phyloP scores from a whole-genome alignment of 2,329 filamentous ascomycete species.

The Fusarium sp. region DNA sequence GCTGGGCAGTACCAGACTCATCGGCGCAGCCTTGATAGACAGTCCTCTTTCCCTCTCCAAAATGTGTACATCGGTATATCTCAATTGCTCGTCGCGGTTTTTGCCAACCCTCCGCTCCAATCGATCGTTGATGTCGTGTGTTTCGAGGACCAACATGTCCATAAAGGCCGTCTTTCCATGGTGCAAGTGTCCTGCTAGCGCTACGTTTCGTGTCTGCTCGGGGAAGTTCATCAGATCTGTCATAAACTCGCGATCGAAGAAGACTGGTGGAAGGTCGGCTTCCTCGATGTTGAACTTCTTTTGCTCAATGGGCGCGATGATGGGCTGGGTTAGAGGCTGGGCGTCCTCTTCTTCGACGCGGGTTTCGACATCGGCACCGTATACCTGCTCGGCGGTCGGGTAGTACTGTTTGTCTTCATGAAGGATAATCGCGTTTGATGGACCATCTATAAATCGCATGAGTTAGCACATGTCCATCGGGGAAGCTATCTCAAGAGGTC shows the following conservation, averaged over 20 bases:
- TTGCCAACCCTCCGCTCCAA: conserved; percentile 86
- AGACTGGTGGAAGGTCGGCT: conserved; percentile 88
- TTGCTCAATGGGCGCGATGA: conserved; percentile 91
- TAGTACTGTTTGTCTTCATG: conserved; percentile 99
- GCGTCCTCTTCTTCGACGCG: conserved; percentile 97
- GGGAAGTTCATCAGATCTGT: conserved; percentile 96
- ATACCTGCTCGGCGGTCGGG: conserved; percentile 96
- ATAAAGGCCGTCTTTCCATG: conserved; percentile 98
- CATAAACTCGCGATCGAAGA: conserved; percentile 93
- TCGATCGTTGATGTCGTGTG: conserved; percentile 86
- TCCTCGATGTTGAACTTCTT: conserved; percentile 98
- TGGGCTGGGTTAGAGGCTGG: conserved; percentile 91
- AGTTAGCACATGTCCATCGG: conserved; percentile 20
- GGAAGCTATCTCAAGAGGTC: not conserved
- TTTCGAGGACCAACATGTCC: conserved; percentile 98
- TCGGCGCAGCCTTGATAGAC: conserved; percentile 93
- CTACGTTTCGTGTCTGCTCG: conserved; percentile 93
- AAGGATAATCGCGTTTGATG: conserved; percentile 96
- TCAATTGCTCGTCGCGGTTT: conserved; percentile 88
- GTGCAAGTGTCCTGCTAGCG: conserved; percentile 92
- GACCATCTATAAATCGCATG: conserved; percentile 70
- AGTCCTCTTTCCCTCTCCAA: conserved; percentile 91
- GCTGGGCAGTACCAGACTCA: conserved; percentile 91
- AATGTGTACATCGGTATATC: conserved; percentile 94
- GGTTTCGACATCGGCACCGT: conserved; percentile 94